These are phyloP conservation scores for Mortierella sp. DNA, from an alignment of 371 early-diverging fungal species.

Conservation along the genomic window DNA sequence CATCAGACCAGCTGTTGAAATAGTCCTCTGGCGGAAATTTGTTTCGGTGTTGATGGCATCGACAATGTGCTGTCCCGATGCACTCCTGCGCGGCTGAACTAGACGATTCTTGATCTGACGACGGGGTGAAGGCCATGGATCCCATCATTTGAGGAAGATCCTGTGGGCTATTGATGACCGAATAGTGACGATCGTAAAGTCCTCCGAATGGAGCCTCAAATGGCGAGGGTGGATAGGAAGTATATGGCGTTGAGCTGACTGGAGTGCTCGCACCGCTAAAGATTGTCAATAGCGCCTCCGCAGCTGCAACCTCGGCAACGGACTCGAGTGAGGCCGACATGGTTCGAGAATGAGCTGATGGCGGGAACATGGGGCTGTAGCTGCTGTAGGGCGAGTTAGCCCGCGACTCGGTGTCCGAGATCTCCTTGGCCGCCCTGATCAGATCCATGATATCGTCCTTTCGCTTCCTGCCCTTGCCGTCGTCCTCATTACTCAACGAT, in stretches of 20 bases:
- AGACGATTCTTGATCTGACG: constrained; percentile 14
- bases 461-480: constrained; percentile 12
- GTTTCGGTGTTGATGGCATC: constrained; percentile 12
- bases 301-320: constrained; percentile 44
- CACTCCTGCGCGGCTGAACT: constrained; percentile 2
- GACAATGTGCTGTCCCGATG: constrained; percentile 3
- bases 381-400: constrained; percentile 60
- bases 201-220: constrained; percentile 19
- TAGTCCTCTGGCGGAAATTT: constrained; percentile 23
- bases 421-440: constrained; percentile 48
- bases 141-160: constrained; percentile 14
- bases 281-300: constrained; percentile 48
- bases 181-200: constrained; percentile 18
- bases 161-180: constrained; percentile 19
- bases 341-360: constrained; percentile 56
- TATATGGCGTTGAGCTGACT: constrained; percentile 39
- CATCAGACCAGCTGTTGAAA: constrained; percentile 21
- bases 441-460: constrained; percentile 51
- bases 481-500: constrained; percentile 15
- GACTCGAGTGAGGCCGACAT: constrained; percentile 42
- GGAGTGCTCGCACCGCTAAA: constrained; percentile 44
- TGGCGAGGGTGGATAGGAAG: constrained; percentile 47
- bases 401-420: constrained; percentile 42
- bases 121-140: constrained; percentile 25
- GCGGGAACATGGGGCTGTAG: constrained; percentile 29